Percentiles rank a stretch among this genome's conserved stretches.
Evolutionary conservation across 768 basidiomycete species (phyloP).

Genomic region (Ramaria rubella): DNA sequence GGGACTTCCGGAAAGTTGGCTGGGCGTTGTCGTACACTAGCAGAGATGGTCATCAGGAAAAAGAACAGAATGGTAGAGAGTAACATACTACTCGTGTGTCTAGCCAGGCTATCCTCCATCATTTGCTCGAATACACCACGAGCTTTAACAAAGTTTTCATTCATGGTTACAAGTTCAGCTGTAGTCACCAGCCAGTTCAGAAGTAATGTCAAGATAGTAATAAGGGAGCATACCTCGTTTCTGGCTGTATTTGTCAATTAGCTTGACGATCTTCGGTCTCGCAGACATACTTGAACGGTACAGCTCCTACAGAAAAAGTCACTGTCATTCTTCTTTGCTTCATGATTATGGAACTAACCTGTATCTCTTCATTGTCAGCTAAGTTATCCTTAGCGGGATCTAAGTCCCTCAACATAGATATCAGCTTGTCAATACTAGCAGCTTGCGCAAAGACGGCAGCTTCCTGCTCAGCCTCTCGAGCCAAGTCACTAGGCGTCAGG

Average conservation of each 20-base stretch:
- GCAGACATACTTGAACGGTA: slow-evolving; percentile 86
- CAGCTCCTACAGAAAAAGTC: slow-evolving; percentile 52
- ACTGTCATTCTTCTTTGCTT: neutral
- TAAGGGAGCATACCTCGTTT: slow-evolving; percentile 52
- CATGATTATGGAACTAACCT: slow-evolving; percentile 37
- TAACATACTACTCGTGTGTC: slow-evolving; percentile 56
- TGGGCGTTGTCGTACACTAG: slow-evolving; percentile 50
- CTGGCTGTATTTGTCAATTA: slow-evolving; percentile 96
- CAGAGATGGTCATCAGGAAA: neutral
- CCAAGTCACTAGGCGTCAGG: slow-evolving; percentile 67
- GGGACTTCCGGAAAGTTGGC: slow-evolving; percentile 22
- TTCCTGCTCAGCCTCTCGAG: slow-evolving; percentile 80
- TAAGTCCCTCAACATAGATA: slow-evolving; percentile 64
- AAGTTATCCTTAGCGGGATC: slow-evolving; percentile 77
- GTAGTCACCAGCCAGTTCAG: neutral
- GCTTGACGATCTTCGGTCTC: slow-evolving; percentile 89
- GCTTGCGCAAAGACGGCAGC: slow-evolving; percentile 84
- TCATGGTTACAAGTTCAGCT: slow-evolving; percentile 95
- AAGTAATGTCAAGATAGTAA: neutral
- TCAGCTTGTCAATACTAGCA: slow-evolving; percentile 72
- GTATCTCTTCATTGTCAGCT: slow-evolving; percentile 87
- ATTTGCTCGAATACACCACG: slow-evolving; percentile 86
- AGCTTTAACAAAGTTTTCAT: slow-evolving; percentile 87
- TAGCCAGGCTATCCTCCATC: slow-evolving; percentile 85
- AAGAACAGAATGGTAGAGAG: neutral